Percentiles rank a stretch among this genome's conserved stretches.
These are phyloP conservation scores for Colletotrichum tropicale DNA, from an alignment of 2,329 filamentous ascomycete species.

Conservation along the genomic window DNA sequence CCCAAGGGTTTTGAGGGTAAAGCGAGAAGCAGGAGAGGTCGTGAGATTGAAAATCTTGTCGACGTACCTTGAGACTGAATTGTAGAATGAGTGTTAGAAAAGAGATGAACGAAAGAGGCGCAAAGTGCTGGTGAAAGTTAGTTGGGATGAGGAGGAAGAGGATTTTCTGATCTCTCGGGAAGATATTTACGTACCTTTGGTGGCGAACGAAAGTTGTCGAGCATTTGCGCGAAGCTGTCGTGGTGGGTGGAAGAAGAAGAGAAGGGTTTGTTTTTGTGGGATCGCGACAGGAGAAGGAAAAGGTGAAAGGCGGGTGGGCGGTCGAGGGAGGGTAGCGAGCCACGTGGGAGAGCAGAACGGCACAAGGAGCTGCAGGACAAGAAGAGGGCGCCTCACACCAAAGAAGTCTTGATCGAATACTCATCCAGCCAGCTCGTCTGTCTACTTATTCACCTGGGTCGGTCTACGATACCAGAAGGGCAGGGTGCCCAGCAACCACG, in stretches of 20 bases:
- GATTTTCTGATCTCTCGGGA: not conserved
- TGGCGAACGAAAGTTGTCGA: not conserved
- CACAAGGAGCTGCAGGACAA: not conserved
- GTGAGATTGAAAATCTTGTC: not conserved
- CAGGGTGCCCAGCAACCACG: not conserved
- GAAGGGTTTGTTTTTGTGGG: not conserved
- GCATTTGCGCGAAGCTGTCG: not conserved
- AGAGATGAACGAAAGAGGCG: not conserved
- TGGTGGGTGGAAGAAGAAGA: not conserved
- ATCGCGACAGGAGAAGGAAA: not conserved
- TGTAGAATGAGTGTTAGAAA: not conserved
- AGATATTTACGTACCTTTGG: not conserved
- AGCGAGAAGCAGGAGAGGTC: not conserved
- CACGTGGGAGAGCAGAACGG: not conserved
- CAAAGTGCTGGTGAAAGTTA: not conserved
- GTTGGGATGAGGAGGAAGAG: not conserved
- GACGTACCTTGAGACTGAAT: not conserved
- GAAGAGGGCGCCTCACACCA: not conserved
- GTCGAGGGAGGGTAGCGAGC: not conserved
- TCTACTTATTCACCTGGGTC: not conserved
- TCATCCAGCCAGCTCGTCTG: not conserved
- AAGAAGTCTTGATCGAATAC: not conserved
- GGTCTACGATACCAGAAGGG: not conserved
- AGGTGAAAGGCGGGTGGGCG: not conserved
- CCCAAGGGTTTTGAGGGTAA: not conserved